Evolutionary conservation across 2,329 filamentous ascomycete species (phyloP).

Genomic region (Fusarium sp.): DNA sequence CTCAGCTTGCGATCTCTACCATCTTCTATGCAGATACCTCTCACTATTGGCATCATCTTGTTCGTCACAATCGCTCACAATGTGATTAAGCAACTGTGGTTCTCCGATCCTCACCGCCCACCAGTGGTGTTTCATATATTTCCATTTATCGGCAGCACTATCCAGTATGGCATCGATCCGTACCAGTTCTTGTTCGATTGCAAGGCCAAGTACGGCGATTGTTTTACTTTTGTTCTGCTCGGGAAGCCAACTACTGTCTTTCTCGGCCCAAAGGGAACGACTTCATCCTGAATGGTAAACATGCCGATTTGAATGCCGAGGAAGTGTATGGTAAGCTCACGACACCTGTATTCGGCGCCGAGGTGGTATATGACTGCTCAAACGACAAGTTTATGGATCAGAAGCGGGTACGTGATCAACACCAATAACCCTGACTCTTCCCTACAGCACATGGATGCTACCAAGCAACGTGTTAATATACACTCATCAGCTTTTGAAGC

Average conservation of each 20-base stretch:
- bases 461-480: neutral
- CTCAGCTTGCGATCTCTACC: conserved; percentile 12
- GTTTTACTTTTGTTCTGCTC: conserved; percentile 87
- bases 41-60: conserved; percentile 54
- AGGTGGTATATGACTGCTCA: conserved; percentile 90
- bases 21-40: conserved; percentile 45
- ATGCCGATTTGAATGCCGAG: conserved; percentile 87
- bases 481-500: conserved; percentile 73
- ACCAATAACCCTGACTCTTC: too few relatives aligned
- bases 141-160: conserved; percentile 85
- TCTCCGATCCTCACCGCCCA: conserved; percentile 82
- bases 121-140: conserved; percentile 83
- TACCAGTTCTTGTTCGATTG: conserved; percentile 82
- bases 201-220: conserved; percentile 83
- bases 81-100: conserved; percentile 78
- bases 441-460: too few relatives aligned
- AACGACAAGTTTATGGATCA: conserved; percentile 94
- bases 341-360: conserved; percentile 77
- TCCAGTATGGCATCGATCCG: conserved; percentile 94
- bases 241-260: conserved; percentile 89
- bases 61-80: conserved; percentile 74
- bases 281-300: conserved; percentile 89
- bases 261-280: conserved; percentile 83
- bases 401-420: conserved; percentile 74
- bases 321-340: conserved; percentile 85